A percentile compares a stretch with the other conserved stretches of the same genome.
Conservation (phyloP, 257 asterid genomes). For the Jasminum sambac region DNA sequence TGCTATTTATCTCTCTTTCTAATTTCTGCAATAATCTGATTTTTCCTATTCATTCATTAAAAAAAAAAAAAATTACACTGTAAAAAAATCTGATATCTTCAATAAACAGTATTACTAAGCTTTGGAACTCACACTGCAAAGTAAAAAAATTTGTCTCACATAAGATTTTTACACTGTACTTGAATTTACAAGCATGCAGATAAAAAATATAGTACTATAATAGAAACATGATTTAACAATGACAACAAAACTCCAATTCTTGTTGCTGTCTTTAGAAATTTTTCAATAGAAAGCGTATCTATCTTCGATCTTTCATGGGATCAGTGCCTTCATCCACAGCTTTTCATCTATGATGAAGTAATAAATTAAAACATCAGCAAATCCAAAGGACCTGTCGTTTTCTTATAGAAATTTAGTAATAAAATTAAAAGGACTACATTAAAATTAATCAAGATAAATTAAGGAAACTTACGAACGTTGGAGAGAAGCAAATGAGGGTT, state of each 20-base stretch:
- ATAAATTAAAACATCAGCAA: too few relatives aligned
- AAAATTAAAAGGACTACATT: neutral
- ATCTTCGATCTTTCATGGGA: neutral
- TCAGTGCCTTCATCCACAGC: neutral
- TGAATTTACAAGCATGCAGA: slow-evolving; percentile 7
- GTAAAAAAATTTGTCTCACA: neutral
- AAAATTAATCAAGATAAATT: too few relatives aligned
- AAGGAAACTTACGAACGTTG: too few relatives aligned
- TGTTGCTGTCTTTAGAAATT: slow-evolving; percentile 28
- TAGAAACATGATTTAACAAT: slow-evolving; percentile 15
- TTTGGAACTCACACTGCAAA: too few relatives aligned
- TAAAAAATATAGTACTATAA: neutral
- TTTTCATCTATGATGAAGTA: too few relatives aligned
- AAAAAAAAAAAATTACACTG: neutral
- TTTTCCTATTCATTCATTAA: too few relatives aligned
- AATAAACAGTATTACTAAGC: too few relatives aligned
- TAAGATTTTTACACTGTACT: slow-evolving; percentile 2
- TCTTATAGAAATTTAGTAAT: slow-evolving; percentile 31
- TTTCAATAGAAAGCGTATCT: neutral
- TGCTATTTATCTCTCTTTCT: neutral
- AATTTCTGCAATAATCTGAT: neutral
- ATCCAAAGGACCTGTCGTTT: slow-evolving; percentile 1
- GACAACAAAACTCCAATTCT: slow-evolving; percentile 31
- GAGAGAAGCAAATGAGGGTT: slow-evolving; percentile 50
- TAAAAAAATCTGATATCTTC: neutral